These are phyloP conservation scores for Brassica nigra DNA, from an alignment of 345 rosid genomes.

Conservation along the genomic window DNA sequence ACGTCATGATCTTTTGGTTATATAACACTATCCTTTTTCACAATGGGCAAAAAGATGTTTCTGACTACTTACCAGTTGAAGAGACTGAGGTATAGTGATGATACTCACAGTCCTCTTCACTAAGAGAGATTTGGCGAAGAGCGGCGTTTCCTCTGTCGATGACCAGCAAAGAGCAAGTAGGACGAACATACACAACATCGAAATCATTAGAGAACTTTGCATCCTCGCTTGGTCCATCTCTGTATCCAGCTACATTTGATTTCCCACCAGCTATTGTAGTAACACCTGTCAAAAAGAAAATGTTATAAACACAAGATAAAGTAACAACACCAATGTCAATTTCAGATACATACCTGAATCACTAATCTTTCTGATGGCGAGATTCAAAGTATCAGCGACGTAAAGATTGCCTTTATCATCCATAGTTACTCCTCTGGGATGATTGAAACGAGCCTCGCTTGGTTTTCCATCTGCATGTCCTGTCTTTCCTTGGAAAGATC, in stretches of 20 bases:
- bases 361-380: conserved; percentile 89
- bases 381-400: conserved; percentile 88
- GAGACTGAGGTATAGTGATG: conserved; percentile 26
- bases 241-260: conserved; percentile 76
- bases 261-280: conserved; percentile 99
- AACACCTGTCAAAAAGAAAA: conserved; percentile 43
- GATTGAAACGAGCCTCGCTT: conserved; percentile 91
- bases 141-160: conserved; percentile 98
- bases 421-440: conserved; percentile 93
- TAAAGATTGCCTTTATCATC: conserved; percentile 93
- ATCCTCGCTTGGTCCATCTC: conserved; percentile 83
- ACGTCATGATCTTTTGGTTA: background rate
- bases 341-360: conserved; percentile 49
- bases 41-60: too few relatives aligned
- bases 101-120: conserved; percentile 84
- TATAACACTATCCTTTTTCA: too few relatives aligned
- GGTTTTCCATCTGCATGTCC: conserved; percentile 97
- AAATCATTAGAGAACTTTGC: conserved; percentile 65
- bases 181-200: conserved; percentile 79
- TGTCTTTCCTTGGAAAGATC: conserved; percentile 87
- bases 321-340: too few relatives aligned
- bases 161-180: conserved; percentile 88
- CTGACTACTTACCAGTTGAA: too few relatives aligned
- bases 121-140: conserved; percentile 89
- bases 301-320: too few relatives aligned